Conservation (phyloP, 208 protist species). For the Plasmodiophora brassicae region DNA sequence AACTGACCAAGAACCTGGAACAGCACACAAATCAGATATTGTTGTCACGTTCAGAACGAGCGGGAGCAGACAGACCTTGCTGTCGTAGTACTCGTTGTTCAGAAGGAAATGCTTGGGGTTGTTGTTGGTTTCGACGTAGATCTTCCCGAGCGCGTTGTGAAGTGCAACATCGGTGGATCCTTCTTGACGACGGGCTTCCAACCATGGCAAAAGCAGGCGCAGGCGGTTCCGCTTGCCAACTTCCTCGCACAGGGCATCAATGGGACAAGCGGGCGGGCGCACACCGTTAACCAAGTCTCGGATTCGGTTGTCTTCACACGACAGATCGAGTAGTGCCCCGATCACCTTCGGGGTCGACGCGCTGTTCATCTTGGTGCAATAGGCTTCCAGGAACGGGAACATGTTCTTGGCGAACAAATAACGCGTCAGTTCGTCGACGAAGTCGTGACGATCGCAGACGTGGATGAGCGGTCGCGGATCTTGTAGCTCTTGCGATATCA, state of each 20-base stretch:
- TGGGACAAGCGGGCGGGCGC: constrained; percentile 70
- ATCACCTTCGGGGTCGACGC: constrained; percentile 73
- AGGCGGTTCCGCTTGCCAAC: constrained; percentile 82
- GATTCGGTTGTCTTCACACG: constrained; percentile 72
- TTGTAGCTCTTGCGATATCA: constrained; percentile 94
- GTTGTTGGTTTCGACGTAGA: constrained; percentile 96
- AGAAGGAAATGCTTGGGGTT: constrained; percentile 91
- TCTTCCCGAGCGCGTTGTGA: constrained; percentile 98
- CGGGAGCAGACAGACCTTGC: constrained; percentile 42
- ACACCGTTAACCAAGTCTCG: constrained; percentile 85
- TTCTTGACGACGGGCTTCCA: constrained; percentile 85
- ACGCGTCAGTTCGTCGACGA: constrained; percentile 93
- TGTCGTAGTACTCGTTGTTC: constrained; percentile 93
- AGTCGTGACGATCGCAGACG: constrained; percentile 97
- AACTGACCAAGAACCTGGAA: constrained; percentile 88
- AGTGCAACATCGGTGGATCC: constrained; percentile 81
- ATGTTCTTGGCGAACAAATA: constrained; percentile 82
- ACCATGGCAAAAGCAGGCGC: constrained; percentile 93
- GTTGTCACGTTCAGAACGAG: neutral
- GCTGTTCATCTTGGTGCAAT: constrained; percentile 49
- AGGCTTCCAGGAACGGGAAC: constrained; percentile 44
- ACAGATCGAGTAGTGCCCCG: constrained; percentile 91
- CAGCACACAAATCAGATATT: neutral
- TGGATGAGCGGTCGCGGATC: constrained; percentile 98
- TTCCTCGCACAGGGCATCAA: constrained; percentile 68